A percentile compares a stretch with the other conserved stretches of the same genome.
Conservation (phyloP, 345 rosid species). For the Gossypium rotundifolium region DNA sequence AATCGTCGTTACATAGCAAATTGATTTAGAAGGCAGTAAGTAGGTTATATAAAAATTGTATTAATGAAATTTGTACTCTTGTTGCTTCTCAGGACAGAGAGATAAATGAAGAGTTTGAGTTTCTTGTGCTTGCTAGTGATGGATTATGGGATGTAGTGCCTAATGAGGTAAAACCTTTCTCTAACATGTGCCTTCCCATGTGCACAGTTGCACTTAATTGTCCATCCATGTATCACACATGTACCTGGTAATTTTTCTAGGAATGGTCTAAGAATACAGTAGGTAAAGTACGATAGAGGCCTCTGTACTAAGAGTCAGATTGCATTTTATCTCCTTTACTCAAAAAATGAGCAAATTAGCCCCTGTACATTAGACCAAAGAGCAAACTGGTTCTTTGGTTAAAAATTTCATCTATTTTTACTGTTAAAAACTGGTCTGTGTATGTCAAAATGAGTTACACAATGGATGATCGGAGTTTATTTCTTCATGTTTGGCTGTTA, state of each 20-base stretch:
- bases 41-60: constrained; percentile 9
- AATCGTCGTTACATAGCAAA: background rate
- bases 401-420: too few species aligned
- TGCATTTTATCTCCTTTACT: too few species aligned
- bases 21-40: background rate
- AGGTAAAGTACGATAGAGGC: background rate
- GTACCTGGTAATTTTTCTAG: background rate
- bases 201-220: background rate
- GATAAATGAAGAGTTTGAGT: constrained; percentile 64
- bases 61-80: constrained; percentile 4
- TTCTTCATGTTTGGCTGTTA: background rate
- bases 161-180: constrained; percentile 53
- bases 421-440: too few species aligned
- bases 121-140: constrained; percentile 94
- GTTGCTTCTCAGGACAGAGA: constrained; percentile 53
- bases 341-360: too few species aligned
- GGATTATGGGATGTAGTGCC: constrained; percentile 98
- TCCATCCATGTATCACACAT: background rate
- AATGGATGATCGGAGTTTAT: background rate
- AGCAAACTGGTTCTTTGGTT: too few species aligned
- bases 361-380: too few species aligned
- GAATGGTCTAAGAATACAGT: background rate
- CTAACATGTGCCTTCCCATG: background rate
- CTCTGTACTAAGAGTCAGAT: too few species aligned
- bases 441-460: background rate